These are phyloP conservation scores for Sporothrix pseudoabietina DNA, from an alignment of 2,329 filamentous ascomycete species.

Conservation along the genomic window DNA sequence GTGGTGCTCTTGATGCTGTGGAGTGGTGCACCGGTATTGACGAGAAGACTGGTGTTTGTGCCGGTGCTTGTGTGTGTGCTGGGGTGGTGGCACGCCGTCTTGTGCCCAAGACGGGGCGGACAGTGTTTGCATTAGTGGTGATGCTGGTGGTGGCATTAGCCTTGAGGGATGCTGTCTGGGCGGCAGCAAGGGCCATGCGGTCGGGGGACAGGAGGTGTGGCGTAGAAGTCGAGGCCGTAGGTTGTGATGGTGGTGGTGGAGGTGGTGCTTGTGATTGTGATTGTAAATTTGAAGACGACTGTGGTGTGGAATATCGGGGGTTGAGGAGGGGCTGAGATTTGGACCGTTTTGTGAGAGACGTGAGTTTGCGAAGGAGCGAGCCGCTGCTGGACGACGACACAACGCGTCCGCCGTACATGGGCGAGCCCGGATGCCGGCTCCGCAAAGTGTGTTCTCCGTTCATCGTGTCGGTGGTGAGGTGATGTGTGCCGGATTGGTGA, in stretches of 20 bases:
- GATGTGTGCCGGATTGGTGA: neutral
- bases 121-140: conserved; percentile 17
- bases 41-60: neutral
- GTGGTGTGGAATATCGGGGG: neutral
- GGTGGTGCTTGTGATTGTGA: neutral
- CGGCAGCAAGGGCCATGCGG: conserved; percentile 25
- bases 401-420: conserved; percentile 19
- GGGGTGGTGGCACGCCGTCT: neutral
- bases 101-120: neutral
- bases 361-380: conserved; percentile 28
- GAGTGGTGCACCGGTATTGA: neutral
- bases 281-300: neutral
- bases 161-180: conserved; percentile 23
- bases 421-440: conserved; percentile 22
- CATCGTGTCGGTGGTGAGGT: conserved; percentile 7
- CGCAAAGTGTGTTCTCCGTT: neutral
- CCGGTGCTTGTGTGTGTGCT: neutral
- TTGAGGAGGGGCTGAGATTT: neutral
- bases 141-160: conserved; percentile 15
- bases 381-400: conserved; percentile 23
- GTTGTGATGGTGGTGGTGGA: neutral
- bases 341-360: conserved; percentile 23
- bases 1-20: conserved; percentile 21
- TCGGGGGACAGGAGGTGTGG: neutral
- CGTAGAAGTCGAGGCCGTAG: neutral